These are phyloP conservation scores for Fusarium sambucinum DNA, from an alignment of 2,329 filamentous ascomycete genomes.

Conservation along the genomic window DNA sequence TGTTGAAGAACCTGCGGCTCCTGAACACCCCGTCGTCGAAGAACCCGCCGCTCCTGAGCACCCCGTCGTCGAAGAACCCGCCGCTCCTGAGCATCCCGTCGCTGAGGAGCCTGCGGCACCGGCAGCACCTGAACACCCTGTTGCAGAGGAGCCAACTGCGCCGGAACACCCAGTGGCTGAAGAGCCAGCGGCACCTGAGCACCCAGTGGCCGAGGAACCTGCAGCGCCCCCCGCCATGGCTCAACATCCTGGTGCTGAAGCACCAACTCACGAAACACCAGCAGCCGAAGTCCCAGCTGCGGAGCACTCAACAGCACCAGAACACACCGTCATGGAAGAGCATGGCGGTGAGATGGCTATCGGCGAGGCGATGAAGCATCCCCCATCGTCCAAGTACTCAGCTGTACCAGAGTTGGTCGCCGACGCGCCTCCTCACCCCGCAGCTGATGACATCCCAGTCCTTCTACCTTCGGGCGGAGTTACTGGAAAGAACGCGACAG, in stretches of 20 bases:
- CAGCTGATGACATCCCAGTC: constrained; percentile 3
- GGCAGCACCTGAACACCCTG: not conserved
- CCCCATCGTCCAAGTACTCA: not conserved
- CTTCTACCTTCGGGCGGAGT: constrained; percentile 20
- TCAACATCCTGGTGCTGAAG: not conserved
- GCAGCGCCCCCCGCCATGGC: not conserved
- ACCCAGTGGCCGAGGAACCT: not conserved
- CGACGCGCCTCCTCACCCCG: not conserved
- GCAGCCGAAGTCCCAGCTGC: not conserved
- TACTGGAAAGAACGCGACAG: not conserved
- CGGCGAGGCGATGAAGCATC: constrained; percentile 2
- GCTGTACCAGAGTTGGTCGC: not conserved
- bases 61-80: not conserved
- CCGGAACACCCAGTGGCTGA: not conserved
- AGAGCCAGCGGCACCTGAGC: not conserved
- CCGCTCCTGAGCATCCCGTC: not conserved
- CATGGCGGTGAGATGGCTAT: constrained; percentile 12
- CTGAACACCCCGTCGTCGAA: not conserved
- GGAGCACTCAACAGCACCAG: not conserved
- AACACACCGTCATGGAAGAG: not conserved
- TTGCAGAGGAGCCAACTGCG: not conserved
- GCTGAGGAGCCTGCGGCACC: not conserved
- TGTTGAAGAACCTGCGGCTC: too few species aligned
- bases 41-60: not conserved
- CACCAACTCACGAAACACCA: constrained; percentile 1